Base-by-base conservation (phyloP, 257 asterid species). In the Vinca minor region DNA sequence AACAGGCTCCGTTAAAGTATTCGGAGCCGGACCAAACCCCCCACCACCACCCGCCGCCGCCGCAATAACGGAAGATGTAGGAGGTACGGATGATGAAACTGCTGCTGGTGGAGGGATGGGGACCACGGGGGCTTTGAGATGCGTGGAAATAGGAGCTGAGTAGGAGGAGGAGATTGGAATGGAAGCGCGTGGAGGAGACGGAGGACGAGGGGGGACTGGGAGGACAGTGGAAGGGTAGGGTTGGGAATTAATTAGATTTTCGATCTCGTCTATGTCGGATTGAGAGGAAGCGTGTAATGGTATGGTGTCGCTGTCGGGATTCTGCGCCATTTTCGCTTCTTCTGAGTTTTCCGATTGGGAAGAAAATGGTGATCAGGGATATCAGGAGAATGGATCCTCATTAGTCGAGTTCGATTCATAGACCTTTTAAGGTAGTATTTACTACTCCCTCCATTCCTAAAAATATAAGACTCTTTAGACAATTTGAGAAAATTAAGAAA, bases 181-280 rank as follows among this genome's bases (percentile, higher is more conserved):
- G 60, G 89, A 79, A 23, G 96, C 90, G 64, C 91, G 93, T 46
- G 87, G 82, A 23, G 98, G 94, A 14, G 95, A 83, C 2, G 91
- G 89, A 4, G 91, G 91, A 35, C 85, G 88, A 55, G 93, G n/a
- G n/a, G n/a, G n/a, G n/a, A n/a, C 89, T 1, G 95, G 89, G 72
- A 81, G 85, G 69, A 87, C 95, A 50, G 85, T 47, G 57, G 89
- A 61, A 54, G 91, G 88, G 58, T 81, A 72, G 45, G 92, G 92
- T 52, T 82, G 70, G 56, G 87, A 72, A 73, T 84, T 73, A 79
- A 92, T 92, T 64, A 92, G 98, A 74, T 85, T 89, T 74, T 92
- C 96, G 84, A 89, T 92, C 90, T 92, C 96, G 71, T 92, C 98
- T 47, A 92, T 89, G 77, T 92, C 97, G 35, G 96, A 92, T 81